phyloP scores from a whole-genome alignment of 2,329 filamentous ascomycete species.

The Penicillium corylophilum region DNA sequence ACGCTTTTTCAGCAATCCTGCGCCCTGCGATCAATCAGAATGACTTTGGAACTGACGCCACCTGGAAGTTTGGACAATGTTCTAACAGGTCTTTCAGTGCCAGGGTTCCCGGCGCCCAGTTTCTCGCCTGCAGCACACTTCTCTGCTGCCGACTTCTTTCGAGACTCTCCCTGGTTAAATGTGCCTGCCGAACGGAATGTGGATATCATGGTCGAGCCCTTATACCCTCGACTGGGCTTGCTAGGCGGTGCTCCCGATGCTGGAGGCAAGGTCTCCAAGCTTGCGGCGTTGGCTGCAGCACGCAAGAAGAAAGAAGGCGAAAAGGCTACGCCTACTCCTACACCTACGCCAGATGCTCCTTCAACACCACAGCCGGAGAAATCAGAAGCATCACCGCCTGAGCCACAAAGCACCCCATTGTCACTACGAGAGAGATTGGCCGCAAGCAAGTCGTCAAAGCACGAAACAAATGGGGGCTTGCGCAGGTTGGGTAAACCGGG shows the following conservation, averaged over 20 bases:
- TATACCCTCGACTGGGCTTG: conserved; percentile 63
- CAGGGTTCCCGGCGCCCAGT: conserved; percentile 28
- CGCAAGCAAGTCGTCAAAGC: conserved; percentile 27
- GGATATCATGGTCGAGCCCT: conserved; percentile 60
- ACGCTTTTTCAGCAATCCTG: not conserved
- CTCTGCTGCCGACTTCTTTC: conserved; percentile 65
- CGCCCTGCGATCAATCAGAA: not conserved
- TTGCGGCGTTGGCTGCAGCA: conserved; percentile 84
- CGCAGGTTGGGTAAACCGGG: conserved; percentile 21
- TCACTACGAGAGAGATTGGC: conserved; percentile 43
- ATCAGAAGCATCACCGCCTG: conserved; percentile 10
- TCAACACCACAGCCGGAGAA: conserved; percentile 9
- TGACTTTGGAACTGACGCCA: conserved; percentile 32
- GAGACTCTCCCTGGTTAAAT: conserved; percentile 81
- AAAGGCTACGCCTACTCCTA: conserved; percentile 42
- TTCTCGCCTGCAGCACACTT: conserved; percentile 34
- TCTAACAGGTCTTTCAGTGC: conserved; percentile 41
- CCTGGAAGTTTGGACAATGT: conserved; percentile 31
- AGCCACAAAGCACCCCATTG: conserved; percentile 26
- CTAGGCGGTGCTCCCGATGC: conserved; percentile 70
- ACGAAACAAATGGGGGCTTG: conserved; percentile 24
- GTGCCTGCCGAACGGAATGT: conserved; percentile 66
- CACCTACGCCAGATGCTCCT: conserved; percentile 8
- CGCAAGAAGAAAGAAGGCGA: conserved; percentile 78
- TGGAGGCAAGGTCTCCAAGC: conserved; percentile 76